These are phyloP conservation scores for Krasilnikovozyma curviuscula DNA, from an alignment of 768 basidiomycete genomes.

Conservation along the genomic window DNA sequence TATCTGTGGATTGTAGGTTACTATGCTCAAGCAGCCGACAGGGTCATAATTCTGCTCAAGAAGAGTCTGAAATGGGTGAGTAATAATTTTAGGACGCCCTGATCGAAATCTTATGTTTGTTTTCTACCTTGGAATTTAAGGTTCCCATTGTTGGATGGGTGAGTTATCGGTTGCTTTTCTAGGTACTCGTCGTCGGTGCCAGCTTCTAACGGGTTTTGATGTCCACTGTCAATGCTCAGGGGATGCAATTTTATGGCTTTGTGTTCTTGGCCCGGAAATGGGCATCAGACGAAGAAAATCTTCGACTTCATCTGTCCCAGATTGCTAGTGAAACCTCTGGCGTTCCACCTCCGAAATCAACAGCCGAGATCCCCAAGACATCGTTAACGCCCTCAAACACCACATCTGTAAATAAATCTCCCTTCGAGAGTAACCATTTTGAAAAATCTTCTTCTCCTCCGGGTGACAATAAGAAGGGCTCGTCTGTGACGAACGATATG, in stretches of 20 bases:
- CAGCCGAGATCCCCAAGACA: no score
- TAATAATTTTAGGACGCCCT: neutral
- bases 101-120: no score
- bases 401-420: no score
- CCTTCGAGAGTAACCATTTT: no score
- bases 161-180: conserved; percentile 19
- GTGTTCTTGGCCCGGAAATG: conserved; percentile 85
- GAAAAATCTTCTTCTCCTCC: no score
- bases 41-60: conserved; percentile 82
- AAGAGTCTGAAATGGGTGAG: conserved; percentile 51
- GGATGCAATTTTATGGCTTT: conserved; percentile 86
- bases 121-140: neutral
- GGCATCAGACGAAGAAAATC: conserved; percentile 57
- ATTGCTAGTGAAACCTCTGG: conserved; percentile 40
- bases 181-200: conserved; percentile 15
- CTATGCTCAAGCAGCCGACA: conserved; percentile 44
- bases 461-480: no score
- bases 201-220: neutral
- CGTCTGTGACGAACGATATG: neutral
- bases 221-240: neutral
- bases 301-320: conserved; percentile 45
- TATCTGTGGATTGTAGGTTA: conserved; percentile 40
- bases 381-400: no score
- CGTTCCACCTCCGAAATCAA: no score
- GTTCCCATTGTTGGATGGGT: conserved; percentile 81